Percentiles rank a stretch among this genome's conserved stretches.
Evolutionary conservation across 306 rosid species (phyloP).

Genomic region (Argentina anserina): DNA sequence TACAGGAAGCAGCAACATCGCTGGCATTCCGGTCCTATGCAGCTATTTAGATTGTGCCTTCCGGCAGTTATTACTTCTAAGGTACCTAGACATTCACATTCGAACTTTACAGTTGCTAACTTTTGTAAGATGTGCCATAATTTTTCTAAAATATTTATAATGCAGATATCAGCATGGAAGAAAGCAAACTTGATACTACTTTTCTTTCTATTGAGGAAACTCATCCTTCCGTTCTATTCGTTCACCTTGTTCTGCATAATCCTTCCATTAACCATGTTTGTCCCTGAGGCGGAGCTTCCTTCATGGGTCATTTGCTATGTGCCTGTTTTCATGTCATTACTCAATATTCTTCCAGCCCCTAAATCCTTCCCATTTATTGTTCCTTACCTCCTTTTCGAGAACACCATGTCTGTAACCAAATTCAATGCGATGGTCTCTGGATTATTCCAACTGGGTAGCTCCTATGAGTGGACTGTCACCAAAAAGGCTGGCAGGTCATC

Average conservation of each 20-base stretch:
- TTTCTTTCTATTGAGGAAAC: constrained; percentile 84
- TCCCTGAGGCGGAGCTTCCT: constrained; percentile 97
- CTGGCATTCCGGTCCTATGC: constrained; percentile 99
- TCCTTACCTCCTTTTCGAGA: constrained; percentile 90
- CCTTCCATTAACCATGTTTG: constrained; percentile 94
- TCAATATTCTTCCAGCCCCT: constrained; percentile 88
- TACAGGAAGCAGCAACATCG: constrained; percentile 96
- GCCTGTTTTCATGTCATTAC: constrained; percentile 83
- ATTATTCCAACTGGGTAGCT: constrained; percentile 87
- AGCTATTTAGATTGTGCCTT: constrained; percentile 82
- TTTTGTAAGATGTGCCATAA: constrained; percentile 9
- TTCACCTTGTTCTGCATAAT: constrained; percentile 94
- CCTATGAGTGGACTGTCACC: constrained; percentile 92
- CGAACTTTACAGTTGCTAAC: background rate
- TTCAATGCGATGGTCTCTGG: constrained; percentile 97
- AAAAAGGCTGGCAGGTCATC: constrained; percentile 94
- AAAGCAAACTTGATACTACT: constrained; percentile 82
- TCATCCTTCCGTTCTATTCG: constrained; percentile 90
- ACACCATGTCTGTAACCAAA: constrained; percentile 96
- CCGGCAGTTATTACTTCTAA: constrained; percentile 77
- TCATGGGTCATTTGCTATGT: constrained; percentile 89
- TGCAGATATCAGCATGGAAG: constrained; percentile 87
- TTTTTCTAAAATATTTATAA: constrained; percentile 19
- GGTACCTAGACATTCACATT: constrained; percentile 40
- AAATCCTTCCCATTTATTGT: constrained; percentile 89